Conservation (phyloP, 1,284 basidiomycete genomes). For the Coniophora puteana region DNA sequence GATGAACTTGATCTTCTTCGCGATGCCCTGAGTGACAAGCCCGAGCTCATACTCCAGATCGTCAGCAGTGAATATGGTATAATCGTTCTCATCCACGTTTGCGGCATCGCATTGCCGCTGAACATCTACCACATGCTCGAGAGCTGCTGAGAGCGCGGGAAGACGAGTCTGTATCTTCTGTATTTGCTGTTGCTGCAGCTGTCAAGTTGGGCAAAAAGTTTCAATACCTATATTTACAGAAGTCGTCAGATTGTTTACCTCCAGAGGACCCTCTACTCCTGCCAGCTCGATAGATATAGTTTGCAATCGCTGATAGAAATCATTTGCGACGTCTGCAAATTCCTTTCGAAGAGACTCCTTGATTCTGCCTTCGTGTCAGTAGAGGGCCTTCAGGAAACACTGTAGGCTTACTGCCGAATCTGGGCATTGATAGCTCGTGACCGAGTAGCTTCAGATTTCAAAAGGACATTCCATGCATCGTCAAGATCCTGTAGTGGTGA, state of each 20-base stretch:
- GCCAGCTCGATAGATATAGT: conserved; percentile 74
- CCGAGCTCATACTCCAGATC: conserved; percentile 91
- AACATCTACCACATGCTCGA: conserved; percentile 53
- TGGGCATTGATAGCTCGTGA: conserved; percentile 88
- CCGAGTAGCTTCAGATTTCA: conserved; percentile 73
- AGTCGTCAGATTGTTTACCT: conserved; percentile 43
- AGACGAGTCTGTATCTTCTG: conserved; percentile 61
- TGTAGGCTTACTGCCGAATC: conserved; percentile 74
- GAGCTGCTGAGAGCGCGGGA: conserved; percentile 53
- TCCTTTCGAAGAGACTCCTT: conserved; percentile 84
- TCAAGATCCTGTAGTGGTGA: conserved; percentile 64
- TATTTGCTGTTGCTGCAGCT: conserved; percentile 55
- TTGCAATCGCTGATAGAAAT: conserved; percentile 74
- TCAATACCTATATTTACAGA: conserved; percentile 15
- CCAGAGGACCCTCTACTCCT: conserved; percentile 73
- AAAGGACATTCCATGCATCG: conserved; percentile 69
- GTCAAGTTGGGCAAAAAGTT: conserved; percentile 2
- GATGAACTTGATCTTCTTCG: conserved; percentile 91
- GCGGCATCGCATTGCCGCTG: conserved; percentile 84
- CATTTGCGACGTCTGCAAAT: conserved; percentile 84
- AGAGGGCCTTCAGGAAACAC: not conserved
- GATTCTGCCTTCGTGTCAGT: conserved; percentile 53
- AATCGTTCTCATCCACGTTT: conserved; percentile 96
- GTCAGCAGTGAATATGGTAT: conserved; percentile 88
- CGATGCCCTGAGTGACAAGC: conserved; percentile 76